Evolutionary conservation across 345 rosid genomes (phyloP).

Genomic region (Pugionium dolabratum): DNA sequence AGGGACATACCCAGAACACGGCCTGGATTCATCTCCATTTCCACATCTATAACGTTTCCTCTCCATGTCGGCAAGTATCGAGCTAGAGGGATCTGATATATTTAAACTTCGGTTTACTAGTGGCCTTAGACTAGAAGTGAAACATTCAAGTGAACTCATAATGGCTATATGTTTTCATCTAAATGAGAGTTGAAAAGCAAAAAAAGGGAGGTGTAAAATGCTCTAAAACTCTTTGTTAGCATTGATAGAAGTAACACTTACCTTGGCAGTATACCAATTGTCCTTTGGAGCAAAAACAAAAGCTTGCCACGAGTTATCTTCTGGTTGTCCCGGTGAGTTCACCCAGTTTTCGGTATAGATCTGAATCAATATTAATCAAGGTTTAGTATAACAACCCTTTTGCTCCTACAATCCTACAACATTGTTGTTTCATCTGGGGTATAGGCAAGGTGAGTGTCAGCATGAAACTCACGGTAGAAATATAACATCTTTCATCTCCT

Average conservation of each 20-base stretch:
- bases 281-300: constrained; percentile 76
- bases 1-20: constrained; percentile 86
- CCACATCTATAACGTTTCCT: constrained; percentile 79
- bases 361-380: constrained; percentile 43
- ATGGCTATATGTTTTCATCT: not conserved
- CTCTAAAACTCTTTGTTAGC: not conserved
- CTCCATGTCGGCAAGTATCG: constrained; percentile 91
- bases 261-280: constrained; percentile 82
- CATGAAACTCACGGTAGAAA: constrained; percentile 74
- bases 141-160: constrained; percentile 19
- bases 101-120: not conserved
- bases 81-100: constrained; percentile 74
- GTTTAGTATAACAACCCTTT: constrained; percentile 22
- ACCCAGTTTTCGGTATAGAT: constrained; percentile 98
- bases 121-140: constrained; percentile 1
- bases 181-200: not conserved
- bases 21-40: constrained; percentile 84
- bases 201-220: constrained; percentile 8
- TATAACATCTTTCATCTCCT: constrained; percentile 95
- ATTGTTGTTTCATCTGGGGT: constrained; percentile 12
- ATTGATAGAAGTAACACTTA: constrained; percentile 34
- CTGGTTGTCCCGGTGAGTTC: constrained; percentile 86
- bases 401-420: not conserved
- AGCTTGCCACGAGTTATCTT: constrained; percentile 98
- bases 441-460: constrained; percentile 9